Evolutionary conservation across 805 yeast genomes (phyloP).

Genomic region (Pichia heedii): DNA sequence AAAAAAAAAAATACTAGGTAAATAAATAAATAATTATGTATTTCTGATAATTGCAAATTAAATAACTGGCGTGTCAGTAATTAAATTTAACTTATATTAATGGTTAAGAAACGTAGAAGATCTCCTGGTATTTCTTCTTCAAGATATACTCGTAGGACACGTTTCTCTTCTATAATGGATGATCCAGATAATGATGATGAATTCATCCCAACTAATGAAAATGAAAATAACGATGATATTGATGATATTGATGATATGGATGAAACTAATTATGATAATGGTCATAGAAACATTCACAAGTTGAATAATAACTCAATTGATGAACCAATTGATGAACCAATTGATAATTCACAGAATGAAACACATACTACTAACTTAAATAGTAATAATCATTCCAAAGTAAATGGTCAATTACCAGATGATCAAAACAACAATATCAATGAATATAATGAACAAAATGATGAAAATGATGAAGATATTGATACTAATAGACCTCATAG

Average conservation of each 20-base stretch:
- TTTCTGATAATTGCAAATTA: too few relatives aligned
- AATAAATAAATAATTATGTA: too few relatives aligned
- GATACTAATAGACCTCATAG: slow-evolving; percentile 18
- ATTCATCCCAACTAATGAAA: too few relatives aligned
- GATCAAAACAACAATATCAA: too few relatives aligned
- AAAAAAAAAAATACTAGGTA: too few relatives aligned
- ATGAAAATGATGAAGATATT: slow-evolving; percentile 17
- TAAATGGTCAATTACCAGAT: not conserved
- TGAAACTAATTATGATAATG: too few relatives aligned
- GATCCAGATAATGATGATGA: not conserved
- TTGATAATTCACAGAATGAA: slow-evolving; percentile 20
- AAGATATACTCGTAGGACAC: not conserved
- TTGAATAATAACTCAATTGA: slow-evolving; percentile 11
- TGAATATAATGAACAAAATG: slow-evolving; percentile 2
- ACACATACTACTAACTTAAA: too few relatives aligned
- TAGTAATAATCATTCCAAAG: slow-evolving; percentile 1
- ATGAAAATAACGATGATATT: not conserved
- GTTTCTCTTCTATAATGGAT: not conserved
- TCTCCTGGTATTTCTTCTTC: not conserved
- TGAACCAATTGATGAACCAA: slow-evolving; percentile 4
- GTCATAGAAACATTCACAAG: slow-evolving; percentile 5
- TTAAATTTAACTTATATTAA: not conserved
- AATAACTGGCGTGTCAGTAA: too few relatives aligned
- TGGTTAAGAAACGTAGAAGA: not conserved
- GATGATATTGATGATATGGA: too few relatives aligned